phyloP scores from a whole-genome alignment of 176 grass and related monocot species.

The Musa troglodytarum region DNA sequence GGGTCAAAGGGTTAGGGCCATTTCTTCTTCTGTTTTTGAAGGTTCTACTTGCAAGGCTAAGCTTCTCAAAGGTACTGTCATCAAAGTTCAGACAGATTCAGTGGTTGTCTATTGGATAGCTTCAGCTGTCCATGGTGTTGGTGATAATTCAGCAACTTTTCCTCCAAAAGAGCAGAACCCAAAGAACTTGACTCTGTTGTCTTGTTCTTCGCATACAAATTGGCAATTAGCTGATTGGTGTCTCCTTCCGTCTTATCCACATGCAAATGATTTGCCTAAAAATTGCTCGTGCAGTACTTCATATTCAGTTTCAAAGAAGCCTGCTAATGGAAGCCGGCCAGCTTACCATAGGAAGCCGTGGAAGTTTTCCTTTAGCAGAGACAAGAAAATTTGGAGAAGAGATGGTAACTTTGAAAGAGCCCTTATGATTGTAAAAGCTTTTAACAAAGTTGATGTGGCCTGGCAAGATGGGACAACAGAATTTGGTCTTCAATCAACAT shows the following conservation, averaged over 20 bases:
- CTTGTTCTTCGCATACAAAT: conserved; percentile 56
- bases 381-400: conserved; percentile 70
- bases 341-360: conserved; percentile 53
- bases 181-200: conserved; percentile 78
- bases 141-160: conserved; percentile 36
- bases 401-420: conserved; percentile 76
- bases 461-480: conserved; percentile 89
- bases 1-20: conserved; percentile 77
- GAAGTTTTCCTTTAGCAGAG: conserved; percentile 63
- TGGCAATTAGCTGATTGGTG: conserved; percentile 98
- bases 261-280: conserved; percentile 10
- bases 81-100: conserved; percentile 69
- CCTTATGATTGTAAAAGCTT: conserved; percentile 56
- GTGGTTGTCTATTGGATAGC: conserved; percentile 88
- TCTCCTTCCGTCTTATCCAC: conserved; percentile 24
- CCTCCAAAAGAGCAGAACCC: conserved; percentile 73
- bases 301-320: conserved; percentile 40
- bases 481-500: conserved; percentile 43
- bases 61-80: conserved; percentile 68
- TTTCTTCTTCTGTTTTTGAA: conserved; percentile 79
- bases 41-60: conserved; percentile 64
- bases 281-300: conserved; percentile 19
- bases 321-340: conserved; percentile 44
- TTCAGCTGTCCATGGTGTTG: conserved; percentile 50
- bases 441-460: conserved; percentile 65